A percentile compares a stretch with the other conserved stretches of the same genome.
Evolutionary conservation across 2,329 filamentous ascomycete species (phyloP).

Genomic region (Thelonectria rubi): DNA sequence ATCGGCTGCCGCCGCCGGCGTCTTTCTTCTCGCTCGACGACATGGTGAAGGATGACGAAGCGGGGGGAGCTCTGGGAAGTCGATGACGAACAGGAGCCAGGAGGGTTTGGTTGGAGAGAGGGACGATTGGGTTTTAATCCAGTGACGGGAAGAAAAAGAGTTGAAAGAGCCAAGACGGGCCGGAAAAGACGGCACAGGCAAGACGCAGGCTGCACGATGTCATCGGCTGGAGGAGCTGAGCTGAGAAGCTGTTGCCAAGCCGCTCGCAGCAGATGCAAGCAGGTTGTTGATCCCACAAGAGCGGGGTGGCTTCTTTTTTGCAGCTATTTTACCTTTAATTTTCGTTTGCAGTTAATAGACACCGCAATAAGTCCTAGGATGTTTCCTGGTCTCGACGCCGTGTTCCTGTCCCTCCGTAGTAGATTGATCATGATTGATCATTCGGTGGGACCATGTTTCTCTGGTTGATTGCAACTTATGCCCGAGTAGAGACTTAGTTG

Average conservation of each 20-base stretch:
- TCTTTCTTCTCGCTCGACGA: conserved; percentile 35
- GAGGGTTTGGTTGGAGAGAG: not conserved
- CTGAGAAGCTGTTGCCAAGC: conserved; percentile 22
- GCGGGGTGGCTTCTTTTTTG: conserved; percentile 16
- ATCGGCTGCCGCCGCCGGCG: conserved; percentile 30
- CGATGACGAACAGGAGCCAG: not conserved
- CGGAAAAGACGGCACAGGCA: conserved; percentile 24
- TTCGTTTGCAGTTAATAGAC: conserved; percentile 1
- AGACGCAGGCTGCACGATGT: conserved; percentile 21
- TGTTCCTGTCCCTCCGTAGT: not conserved
- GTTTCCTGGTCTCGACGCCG: conserved; percentile 7
- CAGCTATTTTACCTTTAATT: not conserved
- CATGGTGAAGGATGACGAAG: conserved; percentile 37
- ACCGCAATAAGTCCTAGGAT: conserved; percentile 3
- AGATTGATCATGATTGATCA: conserved; percentile 1
- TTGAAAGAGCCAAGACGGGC: conserved; percentile 5
- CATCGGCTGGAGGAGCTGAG: conserved; percentile 18
- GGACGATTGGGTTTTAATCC: conserved; percentile 2
- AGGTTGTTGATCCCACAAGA: conserved; percentile 15
- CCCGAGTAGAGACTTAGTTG: not conserved
- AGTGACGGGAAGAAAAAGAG: not conserved
- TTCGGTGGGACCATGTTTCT: conserved; percentile 15
- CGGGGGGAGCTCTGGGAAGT: not conserved
- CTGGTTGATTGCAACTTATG: not conserved
- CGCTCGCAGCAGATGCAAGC: conserved; percentile 15